Evolutionary conservation across 371 early-diverging fungal species (phyloP), one percentile per base, ranked within the genome.

Genomic region (Dentiscutata heterogama): DNA sequence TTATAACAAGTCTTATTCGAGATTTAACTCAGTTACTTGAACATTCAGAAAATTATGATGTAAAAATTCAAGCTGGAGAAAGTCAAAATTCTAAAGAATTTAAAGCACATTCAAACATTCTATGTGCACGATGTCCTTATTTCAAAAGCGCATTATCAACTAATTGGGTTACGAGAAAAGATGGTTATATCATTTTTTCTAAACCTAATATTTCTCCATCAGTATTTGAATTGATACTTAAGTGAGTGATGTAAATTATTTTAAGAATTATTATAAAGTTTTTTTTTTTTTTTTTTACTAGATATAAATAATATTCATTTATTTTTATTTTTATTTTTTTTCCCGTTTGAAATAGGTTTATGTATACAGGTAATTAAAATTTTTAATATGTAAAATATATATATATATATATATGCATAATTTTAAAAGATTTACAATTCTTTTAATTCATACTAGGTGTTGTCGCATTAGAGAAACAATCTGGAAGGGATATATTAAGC

Each of bases 31-130:
- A 61, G 5, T 25, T 61, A 22, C 61, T 61, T 22, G 61, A 61
- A 61, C 11, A 61, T 13, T n/a, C 61, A 22, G 22, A 61, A 18
- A 25, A 61, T 61, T 61, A 61, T 61, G 25, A 61, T 61, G 61
- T 61, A 11, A 61, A n/a, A 61, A 61, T 61, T 61, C n/a, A 53
- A 54, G 39, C n/a, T 29, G 73, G 65, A 11, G 61, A 61, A 61
- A 61, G 25, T 61, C 61, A 61, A 61, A 22, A n/a, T 61, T 22
- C 61, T 22, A 7, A 65, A 35, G 35, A 27, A 18, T 65, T 65
- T 35, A 25, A 14, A 7, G 65, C 65, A 31, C 65, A 65, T 65
- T 65, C 65, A 65, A 31, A 18, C 18, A 35, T 65, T 65, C 20
- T 65, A 6, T 18, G 65, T 16, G 65, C 65, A 13, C 65, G 35